Evolutionary conservation across 495 filamentous ascomycete genomes (phyloP).

Genomic region (Chaetomidium leptoderma): DNA sequence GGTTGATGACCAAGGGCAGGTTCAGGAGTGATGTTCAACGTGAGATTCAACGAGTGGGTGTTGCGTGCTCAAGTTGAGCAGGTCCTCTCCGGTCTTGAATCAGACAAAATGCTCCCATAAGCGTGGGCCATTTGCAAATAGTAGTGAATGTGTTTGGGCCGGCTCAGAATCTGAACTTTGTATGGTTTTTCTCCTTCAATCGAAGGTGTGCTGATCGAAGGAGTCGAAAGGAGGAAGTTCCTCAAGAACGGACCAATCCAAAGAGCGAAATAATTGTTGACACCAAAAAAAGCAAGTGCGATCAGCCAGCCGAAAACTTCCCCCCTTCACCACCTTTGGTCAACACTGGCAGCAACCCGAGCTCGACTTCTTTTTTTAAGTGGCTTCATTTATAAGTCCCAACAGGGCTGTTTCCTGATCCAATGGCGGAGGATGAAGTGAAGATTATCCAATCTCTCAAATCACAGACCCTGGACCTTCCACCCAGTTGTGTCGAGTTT

Average conservation of each 20-base stretch:
- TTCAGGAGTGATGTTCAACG: too few species aligned
- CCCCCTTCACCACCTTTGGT: background rate
- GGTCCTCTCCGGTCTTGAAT: too few species aligned
- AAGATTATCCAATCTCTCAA: conserved; percentile 31
- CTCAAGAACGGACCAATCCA: conserved; percentile 10
- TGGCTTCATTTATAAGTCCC: background rate
- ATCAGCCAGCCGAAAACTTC: background rate
- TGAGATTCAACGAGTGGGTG: too few species aligned
- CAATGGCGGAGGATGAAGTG: conserved; percentile 3
- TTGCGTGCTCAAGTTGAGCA: too few species aligned
- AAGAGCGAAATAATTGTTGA: background rate
- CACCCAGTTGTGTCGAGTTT: conserved; percentile 84
- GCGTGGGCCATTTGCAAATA: background rate
- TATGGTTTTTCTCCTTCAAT: background rate
- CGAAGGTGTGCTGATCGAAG: background rate
- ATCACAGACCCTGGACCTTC: conserved; percentile 51
- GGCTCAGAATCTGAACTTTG: too few species aligned
- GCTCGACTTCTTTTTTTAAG: background rate
- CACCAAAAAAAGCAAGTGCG: conserved; percentile 16
- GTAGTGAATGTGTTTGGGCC: too few species aligned
- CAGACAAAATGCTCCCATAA: too few species aligned
- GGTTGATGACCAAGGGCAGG: too few species aligned
- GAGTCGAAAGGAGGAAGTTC: background rate
- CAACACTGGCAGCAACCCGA: background rate
- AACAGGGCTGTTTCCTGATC: background rate